Evolutionary conservation across 345 rosid genomes (phyloP), one percentile per base, ranked within the genome.

Genomic region (Boechera stricta): DNA sequence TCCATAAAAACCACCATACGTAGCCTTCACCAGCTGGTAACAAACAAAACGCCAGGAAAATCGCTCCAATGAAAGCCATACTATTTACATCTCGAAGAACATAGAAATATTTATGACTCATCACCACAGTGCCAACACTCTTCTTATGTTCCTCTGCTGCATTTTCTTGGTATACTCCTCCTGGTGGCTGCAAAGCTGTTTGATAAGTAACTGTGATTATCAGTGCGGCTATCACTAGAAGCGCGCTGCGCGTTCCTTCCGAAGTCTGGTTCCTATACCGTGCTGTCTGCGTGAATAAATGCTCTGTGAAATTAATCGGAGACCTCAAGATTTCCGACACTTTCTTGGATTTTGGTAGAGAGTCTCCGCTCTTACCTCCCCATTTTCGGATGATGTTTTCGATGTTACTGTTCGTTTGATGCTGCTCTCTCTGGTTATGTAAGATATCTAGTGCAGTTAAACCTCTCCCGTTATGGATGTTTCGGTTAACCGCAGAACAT

Each of bases 191-290:
- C 33, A 85, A 73, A 3, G 78, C 72, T 5, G 82, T 72, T 36
- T 70, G 73, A 32, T 65, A 83, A 5, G 84, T 79, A 10, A 82
- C 62, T 15, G 84, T 67, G n/a, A 82, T 78, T 39, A 79, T 81
- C 55, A 83, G 10, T 8, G 81, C 69, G 1, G 72, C 65, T 39
- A 79, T 81, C 53, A 83, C 83, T 12, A 83, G 72, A 28, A 85
- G 65, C 0, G 71, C 63, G 13, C 54, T 75, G 1, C 81, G 54
- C 29, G 45, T 47, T 32, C 75, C 77, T n/a, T 71, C 31, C n/a
- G 84, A 16, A n/a, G 65, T 65, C 29, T 66, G 41, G 51, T 36
- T 49, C 56, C 53, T 75, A 12, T 32, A 57, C 31, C 77, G 67
- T 0, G 51, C 66, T 47, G 74, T 49, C 12, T 18, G 21, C 8